Base-by-base conservation (phyloP, 2,329 filamentous ascomycete species). In the Aspergillus terreus region DNA sequence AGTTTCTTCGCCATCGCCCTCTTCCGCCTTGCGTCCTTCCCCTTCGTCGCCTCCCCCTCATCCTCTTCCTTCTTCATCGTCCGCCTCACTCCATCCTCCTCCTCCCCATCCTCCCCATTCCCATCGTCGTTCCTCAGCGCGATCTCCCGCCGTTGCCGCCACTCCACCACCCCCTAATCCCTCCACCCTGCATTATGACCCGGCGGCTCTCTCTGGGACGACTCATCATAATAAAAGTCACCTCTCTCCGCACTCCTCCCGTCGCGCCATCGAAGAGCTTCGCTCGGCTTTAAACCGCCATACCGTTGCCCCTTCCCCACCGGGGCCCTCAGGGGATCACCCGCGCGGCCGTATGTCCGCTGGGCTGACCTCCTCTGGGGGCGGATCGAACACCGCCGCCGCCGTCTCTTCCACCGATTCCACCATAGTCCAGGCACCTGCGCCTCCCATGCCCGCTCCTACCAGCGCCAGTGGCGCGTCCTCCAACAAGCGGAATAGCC, bases 1-100 rank as follows among this genome's bases (percentile, higher is more conserved):
- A 61, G 64, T 69, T 54, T 73, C 72, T 25, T 74, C 71, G 53
- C 69, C 72, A 40, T 73, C 71, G 50, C 69, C 71, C 23, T 30
- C 27, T 11, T 68, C 70, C 54, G 63, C 69, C 47, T 60, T 73
- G 56, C 70, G 68, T 55, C 60, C 63, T 52, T 63, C 66, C 30
- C 56, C 60, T 49, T 62, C 57, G 46, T 61, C 62, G 49, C 55
- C 63, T 53, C 55, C 62, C 44, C 52, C 51, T 45, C 52, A 47
- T 45, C 47, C 49, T 33, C 52, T 46, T 42, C 30, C 51, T 49
- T 63, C 51, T 49, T 63, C 57, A 46, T 58, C 58, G 50, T 57
- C 54, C 38, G 49, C 57, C 50, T 55, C 59, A 56, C 58, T 45
- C 54, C 57, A 47, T 57, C 47, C 44, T 41, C 41, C 21, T 48